A percentile compares a stretch with the other conserved stretches of the same genome.
phyloP scores from a whole-genome alignment of 1,284 basidiomycete genomes.

The Cryptococcus jaspeensis region DNA sequence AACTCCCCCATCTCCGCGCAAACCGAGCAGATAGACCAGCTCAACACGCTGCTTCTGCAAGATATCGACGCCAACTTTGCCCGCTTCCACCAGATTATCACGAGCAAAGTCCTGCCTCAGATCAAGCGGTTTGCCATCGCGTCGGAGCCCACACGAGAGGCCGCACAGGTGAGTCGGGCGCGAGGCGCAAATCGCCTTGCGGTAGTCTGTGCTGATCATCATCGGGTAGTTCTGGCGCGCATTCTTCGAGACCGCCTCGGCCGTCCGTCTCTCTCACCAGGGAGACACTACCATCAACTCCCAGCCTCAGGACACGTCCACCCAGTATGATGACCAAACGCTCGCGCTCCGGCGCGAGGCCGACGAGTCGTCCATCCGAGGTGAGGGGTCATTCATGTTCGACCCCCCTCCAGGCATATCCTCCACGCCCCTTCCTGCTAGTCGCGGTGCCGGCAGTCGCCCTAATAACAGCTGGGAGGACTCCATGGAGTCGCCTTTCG shows the following conservation, averaged over 20 bases:
- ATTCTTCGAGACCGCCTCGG: constrained; percentile 88
- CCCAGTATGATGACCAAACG: constrained; percentile 37
- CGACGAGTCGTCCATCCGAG: constrained; percentile 20
- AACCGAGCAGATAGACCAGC: constrained; percentile 90
- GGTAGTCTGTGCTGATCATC: background rate
- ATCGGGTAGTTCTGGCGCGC: constrained; percentile 83
- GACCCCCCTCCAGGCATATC: constrained; percentile 26
- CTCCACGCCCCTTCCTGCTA: constrained; percentile 39
- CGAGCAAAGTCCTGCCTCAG: constrained; percentile 75
- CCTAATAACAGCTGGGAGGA: constrained; percentile 59
- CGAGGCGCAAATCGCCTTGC: background rate
- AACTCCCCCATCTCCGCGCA: constrained; percentile 66
- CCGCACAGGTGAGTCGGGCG: constrained; percentile 68
- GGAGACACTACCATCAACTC: constrained; percentile 54
- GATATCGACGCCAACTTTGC: constrained; percentile 94
- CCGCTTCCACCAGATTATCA: constrained; percentile 80
- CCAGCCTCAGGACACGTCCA: constrained; percentile 12
- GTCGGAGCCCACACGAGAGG: constrained; percentile 81
- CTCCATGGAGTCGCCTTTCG: constrained; percentile 72
- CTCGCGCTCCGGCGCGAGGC: constrained; percentile 25
- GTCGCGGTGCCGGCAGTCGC: constrained; percentile 16
- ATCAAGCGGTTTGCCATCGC: constrained; percentile 84
- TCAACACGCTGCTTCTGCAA: constrained; percentile 77
- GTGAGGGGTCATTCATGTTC: constrained; percentile 41
- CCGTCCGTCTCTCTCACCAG: constrained; percentile 66